Evolutionary conservation across 2,329 filamentous ascomycete species (phyloP).

Genomic region (Sporothrix inflata): DNA sequence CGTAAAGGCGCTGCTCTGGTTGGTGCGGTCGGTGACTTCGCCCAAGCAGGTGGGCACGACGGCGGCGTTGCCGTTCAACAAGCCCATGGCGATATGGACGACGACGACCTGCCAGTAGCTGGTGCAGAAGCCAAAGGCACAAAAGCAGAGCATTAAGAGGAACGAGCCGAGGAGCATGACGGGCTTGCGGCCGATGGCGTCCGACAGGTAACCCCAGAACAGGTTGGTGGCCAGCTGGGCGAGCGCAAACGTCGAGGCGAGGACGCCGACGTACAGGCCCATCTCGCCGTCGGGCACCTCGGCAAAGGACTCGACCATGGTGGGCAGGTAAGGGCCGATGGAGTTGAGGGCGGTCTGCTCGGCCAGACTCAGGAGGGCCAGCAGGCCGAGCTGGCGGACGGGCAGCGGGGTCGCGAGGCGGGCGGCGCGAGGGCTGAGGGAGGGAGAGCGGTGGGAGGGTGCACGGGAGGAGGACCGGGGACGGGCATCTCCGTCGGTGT

Average conservation of each 20-base stretch:
- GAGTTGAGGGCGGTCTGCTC: conserved; percentile 98
- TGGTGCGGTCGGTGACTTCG: conserved; percentile 92
- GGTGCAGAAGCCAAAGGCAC: conserved; percentile 83
- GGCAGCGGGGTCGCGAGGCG: conserved; percentile 69
- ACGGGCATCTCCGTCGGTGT: too few species aligned
- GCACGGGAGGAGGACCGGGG: not conserved
- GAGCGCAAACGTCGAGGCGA: conserved; percentile 88
- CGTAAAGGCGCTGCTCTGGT: conserved; percentile 90
- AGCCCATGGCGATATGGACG: conserved; percentile 87
- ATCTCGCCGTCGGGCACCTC: conserved; percentile 72
- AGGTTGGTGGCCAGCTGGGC: conserved; percentile 94
- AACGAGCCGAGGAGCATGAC: conserved; percentile 81
- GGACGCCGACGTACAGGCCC: conserved; percentile 85
- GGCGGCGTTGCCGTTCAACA: conserved; percentile 93
- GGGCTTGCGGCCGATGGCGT: conserved; percentile 78
- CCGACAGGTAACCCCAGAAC: conserved; percentile 83
- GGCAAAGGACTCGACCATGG: conserved; percentile 87
- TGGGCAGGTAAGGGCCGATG: conserved; percentile 90
- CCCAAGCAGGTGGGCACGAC: conserved; percentile 92
- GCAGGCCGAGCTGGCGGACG: conserved; percentile 75
- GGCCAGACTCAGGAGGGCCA: conserved; percentile 85
- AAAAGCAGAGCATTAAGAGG: conserved; percentile 79
- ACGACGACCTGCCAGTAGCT: conserved; percentile 81
- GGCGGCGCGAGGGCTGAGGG: conserved; percentile 27
- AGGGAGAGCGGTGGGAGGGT: conserved; percentile 23